Base-by-base conservation (phyloP, 2,329 filamentous ascomycete species). In the Elsinoe necatrix region DNA sequence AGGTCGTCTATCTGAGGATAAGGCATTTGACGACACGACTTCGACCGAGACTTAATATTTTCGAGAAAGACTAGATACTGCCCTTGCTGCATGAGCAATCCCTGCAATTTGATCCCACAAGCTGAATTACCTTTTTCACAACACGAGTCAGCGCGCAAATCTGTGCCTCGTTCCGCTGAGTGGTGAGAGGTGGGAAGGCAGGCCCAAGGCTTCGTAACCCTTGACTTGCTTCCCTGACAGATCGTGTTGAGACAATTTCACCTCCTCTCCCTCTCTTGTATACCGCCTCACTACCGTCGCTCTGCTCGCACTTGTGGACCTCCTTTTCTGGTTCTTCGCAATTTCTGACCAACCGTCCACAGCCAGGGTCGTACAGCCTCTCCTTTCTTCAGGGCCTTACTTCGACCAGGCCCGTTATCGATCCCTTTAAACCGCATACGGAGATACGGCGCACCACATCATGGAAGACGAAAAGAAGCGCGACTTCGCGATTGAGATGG, bases 391-490 rank as follows among this genome's bases (percentile, higher is more conserved):
- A 29, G 9, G 16, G 31, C 43, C 41, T 58, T 39, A 55, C 56
- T 55, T 55, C 37, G 34, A 41, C 25, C 12, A 20, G 54, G 56
- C 58, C 21, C 55, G 54, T 57, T 52, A 25, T 52, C 45, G 48
- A 39, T 52, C 48, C 48, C 48, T 39, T 52, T 52, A 52, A 14
- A 34, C 34, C 34, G 48, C 48, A 52, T 52, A 52, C 48, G 48
- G 48, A 52, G 48, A 29, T 21, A 39, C 20, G 25, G 48, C 48
- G 18, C 18, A 23, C 48, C 60, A 62, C 68, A 78, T 66, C 63
- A 95, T 95, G 89, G 80, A 85, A 67, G 87, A 93, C 77, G 90
- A 91, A 71, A 95, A 93, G 80, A 93, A 89, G 72, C 86, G 87
- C 69, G 79, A 93, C 69, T 88, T 85, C 67, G 75, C 80, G 61